Percentiles rank a stretch among this genome's conserved stretches.
phyloP scores from a whole-genome alignment of 345 rosid species.

The Ailanthus altissimus region DNA sequence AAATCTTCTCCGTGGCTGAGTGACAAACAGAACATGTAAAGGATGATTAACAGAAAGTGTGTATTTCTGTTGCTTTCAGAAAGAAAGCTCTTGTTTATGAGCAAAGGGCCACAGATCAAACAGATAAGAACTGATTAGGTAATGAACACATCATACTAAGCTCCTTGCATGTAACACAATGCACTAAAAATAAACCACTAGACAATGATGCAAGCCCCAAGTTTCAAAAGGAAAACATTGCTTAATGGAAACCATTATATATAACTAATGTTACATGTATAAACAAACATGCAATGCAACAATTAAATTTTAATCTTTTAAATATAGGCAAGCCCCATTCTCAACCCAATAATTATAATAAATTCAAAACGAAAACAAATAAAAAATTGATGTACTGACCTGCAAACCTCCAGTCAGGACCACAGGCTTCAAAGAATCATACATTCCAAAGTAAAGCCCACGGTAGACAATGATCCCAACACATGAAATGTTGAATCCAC shows the following conservation, averaged over 20 bases:
- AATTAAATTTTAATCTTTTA: not conserved
- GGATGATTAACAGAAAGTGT: too few relatives aligned
- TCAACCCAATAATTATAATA: not conserved
- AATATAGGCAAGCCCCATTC: too few relatives aligned
- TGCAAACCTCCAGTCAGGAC: slow-evolving; percentile 53
- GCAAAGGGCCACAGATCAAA: not conserved
- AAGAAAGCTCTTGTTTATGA: too few relatives aligned
- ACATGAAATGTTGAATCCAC: slow-evolving; percentile 85
- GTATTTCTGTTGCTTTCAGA: too few relatives aligned
- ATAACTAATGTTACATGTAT: not conserved
- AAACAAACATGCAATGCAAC: not conserved
- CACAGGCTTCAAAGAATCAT: slow-evolving; percentile 87
- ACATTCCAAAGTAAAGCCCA: slow-evolving; percentile 87
- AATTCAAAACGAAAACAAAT: not conserved
- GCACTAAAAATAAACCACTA: not conserved
- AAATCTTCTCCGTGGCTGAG: too few relatives aligned
- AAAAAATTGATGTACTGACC: slow-evolving; percentile 35
- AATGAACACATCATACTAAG: not conserved
- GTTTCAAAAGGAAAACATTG: not conserved
- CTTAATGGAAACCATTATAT: not conserved
- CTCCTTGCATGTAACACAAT: not conserved
- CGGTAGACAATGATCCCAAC: slow-evolving; percentile 85
- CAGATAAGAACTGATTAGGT: not conserved
- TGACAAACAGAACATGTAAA: too few relatives aligned
- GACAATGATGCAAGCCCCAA: not conserved